Percentiles rank a stretch among this genome's conserved stretches.
These are phyloP conservation scores for Backusella australiensis DNA, from an alignment of 192 early-diverging fungal species.

Conservation along the genomic window DNA sequence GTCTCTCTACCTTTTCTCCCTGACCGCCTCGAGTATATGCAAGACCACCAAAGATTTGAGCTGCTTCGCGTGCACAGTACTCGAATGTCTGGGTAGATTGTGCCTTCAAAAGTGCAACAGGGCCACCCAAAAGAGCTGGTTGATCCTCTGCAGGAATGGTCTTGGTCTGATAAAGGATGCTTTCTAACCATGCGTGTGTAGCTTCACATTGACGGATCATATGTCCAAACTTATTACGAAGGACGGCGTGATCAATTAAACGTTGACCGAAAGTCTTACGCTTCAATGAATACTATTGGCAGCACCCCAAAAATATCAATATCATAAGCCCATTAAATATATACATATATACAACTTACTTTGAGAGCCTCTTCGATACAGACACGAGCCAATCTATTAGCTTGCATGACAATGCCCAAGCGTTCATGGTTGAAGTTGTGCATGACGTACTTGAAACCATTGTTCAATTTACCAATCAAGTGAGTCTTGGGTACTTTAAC, in stretches of 20 bases:
- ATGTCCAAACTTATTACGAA: constrained; percentile 92
- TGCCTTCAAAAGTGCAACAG: constrained; percentile 82
- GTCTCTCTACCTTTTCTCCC: constrained; percentile 72
- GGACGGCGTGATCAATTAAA: constrained; percentile 86
- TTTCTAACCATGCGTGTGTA: constrained; percentile 81
- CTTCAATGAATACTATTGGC: constrained; percentile 75
- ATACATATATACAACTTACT: constrained; percentile 52
- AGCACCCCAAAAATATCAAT: not conserved
- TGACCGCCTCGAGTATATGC: constrained; percentile 72
- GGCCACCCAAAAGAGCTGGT: constrained; percentile 74
- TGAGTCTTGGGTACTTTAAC: constrained; percentile 58
- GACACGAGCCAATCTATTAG: constrained; percentile 84
- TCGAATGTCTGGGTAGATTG: constrained; percentile 84
- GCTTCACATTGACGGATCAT: constrained; percentile 83
- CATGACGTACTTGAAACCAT: constrained; percentile 96
- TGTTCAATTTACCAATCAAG: constrained; percentile 62
- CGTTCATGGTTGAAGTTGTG: constrained; percentile 90
- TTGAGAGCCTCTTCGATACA: constrained; percentile 88
- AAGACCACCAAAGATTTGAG: constrained; percentile 86
- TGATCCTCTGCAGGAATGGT: constrained; percentile 60
- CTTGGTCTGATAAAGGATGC: constrained; percentile 69
- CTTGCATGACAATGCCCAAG: constrained; percentile 80
- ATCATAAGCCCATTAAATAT: not conserved
- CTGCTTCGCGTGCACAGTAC: constrained; percentile 82
- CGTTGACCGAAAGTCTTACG: constrained; percentile 94